Evolutionary conservation across 495 filamentous ascomycete species (phyloP).

Genomic region (Penicillium atrosanguineum): DNA sequence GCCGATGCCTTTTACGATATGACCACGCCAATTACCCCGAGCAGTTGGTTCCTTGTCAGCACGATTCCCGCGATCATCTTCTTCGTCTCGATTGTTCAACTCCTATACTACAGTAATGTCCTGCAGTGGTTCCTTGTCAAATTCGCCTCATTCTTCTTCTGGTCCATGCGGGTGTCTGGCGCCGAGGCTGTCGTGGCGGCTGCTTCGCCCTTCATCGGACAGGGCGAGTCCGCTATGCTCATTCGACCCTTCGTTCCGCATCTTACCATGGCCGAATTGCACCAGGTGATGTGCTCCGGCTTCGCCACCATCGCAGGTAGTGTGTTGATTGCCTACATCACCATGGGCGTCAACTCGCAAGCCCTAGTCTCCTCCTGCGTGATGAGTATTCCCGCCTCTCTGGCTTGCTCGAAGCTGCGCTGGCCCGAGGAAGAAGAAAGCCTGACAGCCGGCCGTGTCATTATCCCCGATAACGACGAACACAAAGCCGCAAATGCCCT

Average conservation of each 20-base stretch:
- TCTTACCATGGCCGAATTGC: slow-evolving; percentile 79
- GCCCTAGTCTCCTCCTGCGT: slow-evolving; percentile 85
- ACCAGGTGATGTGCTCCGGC: slow-evolving; percentile 86
- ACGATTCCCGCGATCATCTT: slow-evolving; percentile 87
- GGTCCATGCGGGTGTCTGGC: slow-evolving; percentile 84
- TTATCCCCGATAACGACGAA: slow-evolving; percentile 70
- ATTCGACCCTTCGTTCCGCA: slow-evolving; percentile 82
- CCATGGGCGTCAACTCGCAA: slow-evolving; percentile 75
- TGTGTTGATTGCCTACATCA: slow-evolving; percentile 78
- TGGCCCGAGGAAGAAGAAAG: slow-evolving; percentile 86
- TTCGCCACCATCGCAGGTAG: slow-evolving; percentile 66
- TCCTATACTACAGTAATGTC: slow-evolving; percentile 72
- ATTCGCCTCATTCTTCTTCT: slow-evolving; percentile 88
- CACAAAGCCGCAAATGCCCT: slow-evolving; percentile 71
- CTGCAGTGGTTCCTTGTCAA: slow-evolving; percentile 87
- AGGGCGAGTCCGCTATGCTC: slow-evolving; percentile 90
- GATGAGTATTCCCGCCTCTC: slow-evolving; percentile 87
- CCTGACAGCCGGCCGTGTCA: slow-evolving; percentile 72
- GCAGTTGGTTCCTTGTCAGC: slow-evolving; percentile 63
- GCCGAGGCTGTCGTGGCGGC: slow-evolving; percentile 89
- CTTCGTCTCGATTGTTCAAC: slow-evolving; percentile 83
- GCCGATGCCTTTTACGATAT: slow-evolving; percentile 30
- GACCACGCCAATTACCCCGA: slow-evolving; percentile 19
- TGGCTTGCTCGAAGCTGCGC: slow-evolving; percentile 83
- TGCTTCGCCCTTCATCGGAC: slow-evolving; percentile 92